Evolutionary conservation across 148 eudicot genomes (phyloP).

Genomic region (Rhododendron henanense): DNA sequence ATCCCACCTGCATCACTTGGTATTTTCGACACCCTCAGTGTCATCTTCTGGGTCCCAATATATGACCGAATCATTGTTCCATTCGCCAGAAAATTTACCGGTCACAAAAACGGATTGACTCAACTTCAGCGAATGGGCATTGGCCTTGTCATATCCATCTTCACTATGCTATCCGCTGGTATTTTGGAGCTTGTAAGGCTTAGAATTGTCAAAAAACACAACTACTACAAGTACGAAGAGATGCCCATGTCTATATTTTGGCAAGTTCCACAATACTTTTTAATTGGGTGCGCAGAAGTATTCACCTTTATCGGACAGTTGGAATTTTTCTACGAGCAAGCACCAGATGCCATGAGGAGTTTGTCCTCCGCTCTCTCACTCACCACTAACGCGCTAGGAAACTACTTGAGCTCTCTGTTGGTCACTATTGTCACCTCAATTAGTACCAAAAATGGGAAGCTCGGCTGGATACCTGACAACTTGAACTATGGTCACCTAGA

Average conservation of each 20-base stretch:
- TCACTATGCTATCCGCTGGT: slow-evolving; percentile 46
- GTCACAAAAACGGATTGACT: slow-evolving; percentile 40
- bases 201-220: slow-evolving; percentile 16
- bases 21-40: slow-evolving; percentile 40
- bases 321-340: slow-evolving; percentile 61
- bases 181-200: slow-evolving; percentile 40
- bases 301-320: slow-evolving; percentile 49
- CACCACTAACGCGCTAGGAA: slow-evolving; percentile 38
- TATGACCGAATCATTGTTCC: slow-evolving; percentile 47
- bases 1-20: slow-evolving; percentile 52
- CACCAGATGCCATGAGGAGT: slow-evolving; percentile 69
- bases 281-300: slow-evolving; percentile 54
- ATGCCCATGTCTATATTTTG: slow-evolving; percentile 37
- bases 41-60: slow-evolving; percentile 49
- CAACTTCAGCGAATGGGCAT: slow-evolving; percentile 54
- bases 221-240: background rate
- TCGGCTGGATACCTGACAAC: slow-evolving; percentile 57
- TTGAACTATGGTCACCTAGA: slow-evolving; percentile 49
- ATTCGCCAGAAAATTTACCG: slow-evolving; percentile 38
- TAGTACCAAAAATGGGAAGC: slow-evolving; percentile 39
- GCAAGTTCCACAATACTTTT: slow-evolving; percentile 56
- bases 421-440: slow-evolving; percentile 37
- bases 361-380: slow-evolving; percentile 50
- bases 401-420: slow-evolving; percentile 47
- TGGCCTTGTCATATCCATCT: slow-evolving; percentile 51